Base-by-base conservation (phyloP, 2,329 filamentous ascomycete genomes). In the Penicillium thymicola region DNA sequence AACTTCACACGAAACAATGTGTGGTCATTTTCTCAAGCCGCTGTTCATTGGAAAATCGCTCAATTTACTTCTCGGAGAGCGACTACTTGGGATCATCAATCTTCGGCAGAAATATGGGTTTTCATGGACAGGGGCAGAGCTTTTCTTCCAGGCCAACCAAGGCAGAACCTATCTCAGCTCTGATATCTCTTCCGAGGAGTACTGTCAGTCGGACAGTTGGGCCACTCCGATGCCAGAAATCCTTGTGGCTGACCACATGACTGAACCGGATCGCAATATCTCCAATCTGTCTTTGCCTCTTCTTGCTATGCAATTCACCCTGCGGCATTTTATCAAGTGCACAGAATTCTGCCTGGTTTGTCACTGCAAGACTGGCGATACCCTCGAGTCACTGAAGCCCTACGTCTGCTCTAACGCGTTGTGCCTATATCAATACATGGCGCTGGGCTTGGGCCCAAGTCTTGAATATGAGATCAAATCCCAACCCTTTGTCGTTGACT, bases 311-410 rank as follows among this genome's bases (percentile, higher is more conserved):
- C 89, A 95, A 62, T 94, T 92, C 63, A 81, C 86, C 0, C 77
- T 96, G 27, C 85, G 87, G 1, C 89, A 92, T 65, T 85, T 96
- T 58, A 82, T 89, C 8, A 86, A 85, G 57, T 96, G 90, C 70
- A 91, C 89, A 0, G 86, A 94, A 52, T 96, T 93, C 71, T 97
- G 92, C 71, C 81, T 96, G 53, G 86, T 92, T 25, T 97, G 92
- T 67, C 89, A 95, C 71, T 82, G 83, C 62, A 87, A 82, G 62
- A 81, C 90, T 36, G 72, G 82, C 1, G 80, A 80, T 2, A 82
- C 84, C 0, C 86, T 93, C 37, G 77, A 79, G 60, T 75, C 78
- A 0, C 54, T 80, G 30, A 79, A 78, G 57, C 78, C 78, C 2
- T 90, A 89, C 59, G 90, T 96, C 43, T 97, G 92, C 73, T 83